A percentile compares a stretch with the other conserved stretches of the same genome.
These are phyloP conservation scores for Debaryomycetaceae sp. DNA, from an alignment of 1,139 yeast genomes.

Conservation along the genomic window DNA sequence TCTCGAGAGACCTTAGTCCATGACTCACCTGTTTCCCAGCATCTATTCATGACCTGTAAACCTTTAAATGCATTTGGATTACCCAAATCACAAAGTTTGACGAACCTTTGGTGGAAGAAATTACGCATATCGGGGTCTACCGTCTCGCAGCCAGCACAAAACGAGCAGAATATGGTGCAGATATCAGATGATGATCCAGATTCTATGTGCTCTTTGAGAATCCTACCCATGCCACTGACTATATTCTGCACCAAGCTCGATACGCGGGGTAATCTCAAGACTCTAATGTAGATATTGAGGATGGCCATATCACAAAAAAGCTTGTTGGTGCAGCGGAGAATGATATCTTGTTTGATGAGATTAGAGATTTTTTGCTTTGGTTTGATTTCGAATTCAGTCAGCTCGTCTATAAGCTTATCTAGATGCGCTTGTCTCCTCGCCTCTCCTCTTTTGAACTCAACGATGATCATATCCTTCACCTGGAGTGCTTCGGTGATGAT, in stretches of 20 bases:
- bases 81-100: slow-evolving; percentile 39
- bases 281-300: slow-evolving; percentile 55
- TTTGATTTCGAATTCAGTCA: slow-evolving; percentile 10
- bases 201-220: slow-evolving; percentile 35
- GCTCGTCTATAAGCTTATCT: slow-evolving; percentile 19
- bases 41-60: slow-evolving; percentile 45
- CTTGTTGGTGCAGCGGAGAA: slow-evolving; percentile 51
- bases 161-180: slow-evolving; percentile 53
- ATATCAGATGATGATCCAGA: slow-evolving; percentile 50
- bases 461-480: slow-evolving; percentile 35
- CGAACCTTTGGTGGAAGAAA: slow-evolving; percentile 38
- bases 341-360: slow-evolving; percentile 31
- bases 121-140: slow-evolving; percentile 28
- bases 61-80: slow-evolving; percentile 49
- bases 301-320: slow-evolving; percentile 55
- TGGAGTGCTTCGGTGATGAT: slow-evolving; percentile 46
- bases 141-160: slow-evolving; percentile 61
- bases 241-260: slow-evolving; percentile 47
- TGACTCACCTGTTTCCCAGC: slow-evolving; percentile 55
- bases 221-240: slow-evolving; percentile 36
- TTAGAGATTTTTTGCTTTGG: slow-evolving; percentile 12
- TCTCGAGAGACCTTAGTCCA: slow-evolving; percentile 53
- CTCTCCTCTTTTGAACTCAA: slow-evolving; percentile 32
- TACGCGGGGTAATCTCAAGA: slow-evolving; percentile 43
- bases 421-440: slow-evolving; percentile 30